A percentile compares a stretch with the other conserved stretches of the same genome.
These are phyloP conservation scores for Mortierella polycephala DNA, from an alignment of 371 early-diverging fungal genomes.

Conservation along the genomic window DNA sequence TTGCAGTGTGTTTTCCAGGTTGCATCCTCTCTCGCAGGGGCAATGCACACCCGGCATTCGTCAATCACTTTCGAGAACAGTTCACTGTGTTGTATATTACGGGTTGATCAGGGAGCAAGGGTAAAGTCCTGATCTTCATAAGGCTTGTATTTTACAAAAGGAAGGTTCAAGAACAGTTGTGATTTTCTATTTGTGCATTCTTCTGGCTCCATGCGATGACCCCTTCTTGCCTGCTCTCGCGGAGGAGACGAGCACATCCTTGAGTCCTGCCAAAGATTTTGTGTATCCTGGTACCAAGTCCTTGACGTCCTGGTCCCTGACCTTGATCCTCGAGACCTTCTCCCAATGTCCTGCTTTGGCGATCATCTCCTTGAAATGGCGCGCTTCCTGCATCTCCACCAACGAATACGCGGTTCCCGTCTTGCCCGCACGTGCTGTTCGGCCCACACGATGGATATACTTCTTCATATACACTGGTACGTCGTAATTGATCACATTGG, in stretches of 20 bases:
- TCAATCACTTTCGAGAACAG: too few relatives aligned
- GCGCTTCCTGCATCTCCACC: conserved; percentile 85
- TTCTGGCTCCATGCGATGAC: neutral
- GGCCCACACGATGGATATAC: conserved; percentile 98
- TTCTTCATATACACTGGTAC: conserved; percentile 87
- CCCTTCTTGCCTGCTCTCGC: conserved; percentile 15
- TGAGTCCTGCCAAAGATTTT: conserved; percentile 31
- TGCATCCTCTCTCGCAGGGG: too few relatives aligned
- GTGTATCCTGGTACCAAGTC: conserved; percentile 33
- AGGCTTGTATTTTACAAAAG: too few relatives aligned
- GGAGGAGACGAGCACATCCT: conserved; percentile 26
- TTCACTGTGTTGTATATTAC: too few relatives aligned
- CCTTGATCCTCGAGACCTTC: conserved; percentile 61
- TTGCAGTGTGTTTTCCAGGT: too few relatives aligned
- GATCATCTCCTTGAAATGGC: conserved; percentile 82
- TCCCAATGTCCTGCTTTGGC: conserved; percentile 72
- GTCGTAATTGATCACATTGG: conserved; percentile 95
- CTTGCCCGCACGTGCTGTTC: conserved; percentile 97
- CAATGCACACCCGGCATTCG: too few relatives aligned
- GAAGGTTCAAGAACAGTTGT: too few relatives aligned
- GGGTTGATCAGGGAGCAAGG: too few relatives aligned
- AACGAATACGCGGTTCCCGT: conserved; percentile 89
- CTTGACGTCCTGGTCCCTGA: conserved; percentile 47
- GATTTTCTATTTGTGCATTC: too few relatives aligned
- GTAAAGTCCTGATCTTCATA: too few relatives aligned